Base-by-base conservation (phyloP, 2,329 filamentous ascomycete species). In the Macrophomina tecta region DNA sequence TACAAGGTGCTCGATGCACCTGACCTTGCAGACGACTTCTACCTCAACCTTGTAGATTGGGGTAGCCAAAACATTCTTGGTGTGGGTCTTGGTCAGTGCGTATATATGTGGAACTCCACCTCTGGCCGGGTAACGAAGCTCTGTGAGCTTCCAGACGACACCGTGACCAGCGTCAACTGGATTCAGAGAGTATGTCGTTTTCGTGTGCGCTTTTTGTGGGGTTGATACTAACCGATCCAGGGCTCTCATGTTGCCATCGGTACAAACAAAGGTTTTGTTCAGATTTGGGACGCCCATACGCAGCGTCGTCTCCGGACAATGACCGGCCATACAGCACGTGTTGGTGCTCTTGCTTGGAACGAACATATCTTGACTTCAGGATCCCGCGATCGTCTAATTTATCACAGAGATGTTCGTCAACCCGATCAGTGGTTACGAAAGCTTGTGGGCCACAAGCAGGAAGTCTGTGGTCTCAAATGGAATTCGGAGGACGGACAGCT, bases 81-180 rank as follows among this genome's bases (percentile, higher is more conserved):
- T 6, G 95, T 99, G 51, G 95, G 95, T 0, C 82, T 99, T 32
- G 94, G 94, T 18, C 92, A 91, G 18, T 96, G 92, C 71, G 95
- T 99, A 5, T 99, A 98, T 76, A 95, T 98, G 89, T 99, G 95
- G 95, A 97, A 97, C 77, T 95, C 94, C 4, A 89, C 93, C 71
- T 91, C 91, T 7, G 95, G 94, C 69, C 88, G 91, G 70, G 95
- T 99, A 2, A 97, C 93, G 68, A 97, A 96, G 79, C 86, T 99
- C 9, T 98, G 95, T 79, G 94, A 96, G 53, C 83, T 98, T 12
- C 90, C 92, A 70, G 94, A 97, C 73, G 95, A 99, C 76, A 94
- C 90, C 0, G 94, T 99, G 0, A 99, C 95, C 2, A 97, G 94
- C 73, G 95, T 99, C 11, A 96, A 91, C 66, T 99, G 95, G 95